Evolutionary conservation across 108 stramenopile genomes (phyloP).

Genomic region (Pseudonitzschia multiseries): DNA sequence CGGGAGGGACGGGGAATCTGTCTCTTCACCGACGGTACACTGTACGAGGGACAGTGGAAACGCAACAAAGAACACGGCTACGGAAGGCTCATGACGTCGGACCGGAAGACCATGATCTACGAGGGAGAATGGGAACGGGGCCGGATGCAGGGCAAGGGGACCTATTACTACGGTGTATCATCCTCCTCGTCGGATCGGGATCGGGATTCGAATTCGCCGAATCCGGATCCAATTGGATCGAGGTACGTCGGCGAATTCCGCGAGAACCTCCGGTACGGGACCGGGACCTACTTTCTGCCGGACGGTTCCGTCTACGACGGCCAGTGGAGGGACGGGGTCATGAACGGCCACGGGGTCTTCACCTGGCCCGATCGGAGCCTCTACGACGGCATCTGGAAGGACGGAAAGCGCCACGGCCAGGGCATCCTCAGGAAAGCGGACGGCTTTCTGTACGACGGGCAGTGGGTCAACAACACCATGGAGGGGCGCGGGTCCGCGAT

Average conservation of each 20-base stretch:
- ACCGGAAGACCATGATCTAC: slow-evolving; percentile 77
- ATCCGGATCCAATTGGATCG: slow-evolving; percentile 18
- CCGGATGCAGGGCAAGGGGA: slow-evolving; percentile 79
- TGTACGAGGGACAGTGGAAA: slow-evolving; percentile 89
- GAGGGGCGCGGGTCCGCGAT: slow-evolving; percentile 82
- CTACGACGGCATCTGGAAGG: slow-evolving; percentile 86
- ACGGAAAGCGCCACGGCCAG: slow-evolving; percentile 71
- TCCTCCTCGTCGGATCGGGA: too few species aligned
- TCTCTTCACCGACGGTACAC: slow-evolving; percentile 70
- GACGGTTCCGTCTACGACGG: slow-evolving; percentile 78
- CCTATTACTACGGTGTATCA: slow-evolving; percentile 82
- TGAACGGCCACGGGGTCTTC: slow-evolving; percentile 75
- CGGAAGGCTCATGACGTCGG: slow-evolving; percentile 73
- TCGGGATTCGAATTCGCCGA: too few species aligned
- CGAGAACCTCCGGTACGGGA: slow-evolving; percentile 76
- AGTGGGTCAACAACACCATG: slow-evolving; percentile 87
- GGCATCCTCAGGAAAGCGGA: slow-evolving; percentile 72
- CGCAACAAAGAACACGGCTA: slow-evolving; percentile 85
- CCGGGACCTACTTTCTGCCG: slow-evolving; percentile 70
- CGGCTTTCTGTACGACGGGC: slow-evolving; percentile 89
- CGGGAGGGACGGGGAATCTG: slow-evolving; percentile 84
- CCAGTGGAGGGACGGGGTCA: slow-evolving; percentile 80
- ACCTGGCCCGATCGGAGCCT: slow-evolving; percentile 70
- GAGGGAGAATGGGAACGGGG: slow-evolving; percentile 86
- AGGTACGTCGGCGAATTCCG: slow-evolving; percentile 84